These are phyloP conservation scores for Pleurotus sapidus DNA, from an alignment of 768 basidiomycete species.

Conservation along the genomic window DNA sequence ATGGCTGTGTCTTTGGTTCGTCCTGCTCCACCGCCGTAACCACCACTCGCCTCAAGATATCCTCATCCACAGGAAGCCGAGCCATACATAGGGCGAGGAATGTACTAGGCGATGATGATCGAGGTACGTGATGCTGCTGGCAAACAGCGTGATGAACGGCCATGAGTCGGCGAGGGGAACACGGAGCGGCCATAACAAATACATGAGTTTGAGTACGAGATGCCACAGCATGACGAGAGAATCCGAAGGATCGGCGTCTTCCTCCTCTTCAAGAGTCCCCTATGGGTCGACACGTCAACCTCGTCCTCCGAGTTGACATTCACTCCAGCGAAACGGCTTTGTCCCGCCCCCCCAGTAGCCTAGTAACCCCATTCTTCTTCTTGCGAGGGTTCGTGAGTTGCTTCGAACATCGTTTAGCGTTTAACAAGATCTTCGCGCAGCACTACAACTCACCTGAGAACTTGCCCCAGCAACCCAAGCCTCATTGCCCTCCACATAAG, in stretches of 20 bases:
- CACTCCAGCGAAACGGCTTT: constrained; percentile 50
- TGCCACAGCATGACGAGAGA: constrained; percentile 42
- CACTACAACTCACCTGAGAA: constrained; percentile 40
- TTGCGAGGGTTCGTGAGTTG: background rate
- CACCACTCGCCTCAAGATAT: no score
- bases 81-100: no score
- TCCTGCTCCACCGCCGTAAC: no score
- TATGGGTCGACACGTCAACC: no score
- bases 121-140: no score
- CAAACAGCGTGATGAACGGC: no score
- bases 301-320: constrained; percentile 34
- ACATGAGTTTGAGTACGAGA: no score
- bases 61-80: no score
- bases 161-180: no score
- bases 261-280: constrained; percentile 20
- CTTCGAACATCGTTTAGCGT: constrained; percentile 16
- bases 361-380: constrained; percentile 9
- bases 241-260: constrained; percentile 36
- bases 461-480: constrained; percentile 62
- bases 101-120: no score
- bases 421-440: constrained; percentile 4
- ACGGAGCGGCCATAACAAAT: no score
- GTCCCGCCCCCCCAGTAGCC: constrained; percentile 17
- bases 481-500: constrained; percentile 78
- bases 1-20: no score